Base-by-base conservation (phyloP, 2,329 filamentous ascomycete genomes). In the Rutstroemia sydowiana region DNA sequence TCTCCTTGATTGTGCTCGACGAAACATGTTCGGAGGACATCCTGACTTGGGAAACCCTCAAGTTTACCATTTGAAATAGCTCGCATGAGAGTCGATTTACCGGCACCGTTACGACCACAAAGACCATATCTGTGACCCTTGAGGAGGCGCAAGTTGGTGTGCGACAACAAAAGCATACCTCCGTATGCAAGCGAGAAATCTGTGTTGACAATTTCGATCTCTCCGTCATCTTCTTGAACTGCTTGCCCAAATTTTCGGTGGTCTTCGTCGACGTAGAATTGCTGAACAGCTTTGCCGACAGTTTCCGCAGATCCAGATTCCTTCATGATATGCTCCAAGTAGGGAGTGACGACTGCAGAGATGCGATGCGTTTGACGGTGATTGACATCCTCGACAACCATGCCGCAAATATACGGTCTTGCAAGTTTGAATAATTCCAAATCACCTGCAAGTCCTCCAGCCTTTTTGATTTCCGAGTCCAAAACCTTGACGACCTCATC, bases 1-100 rank as follows among this genome's bases (percentile, higher is more conserved):
- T 97, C 93, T 51, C 93, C 93, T 72, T 98, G 92, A 73, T 97
- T 97, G 76, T 98, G 93, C 75, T 98, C 93, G 40, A 98, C 93
- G 66, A 97, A 98, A 73, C 92, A 97, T 10, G 92, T 97, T 63
- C 88, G 87, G 63, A 98, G 83, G 54, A 91, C 85, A 59, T 96
- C 90, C 68, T 93, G 90, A 14, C 89, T 77, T 34, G 93, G 93
- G 74, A 98, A 98, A 8, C 93, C 93, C 71, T 98, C 93, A 3
- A 98, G 79, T 77, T 98, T 98, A 66, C 91, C 92, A 54, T 86
- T 86, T 46, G 93, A 88, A 64, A 98, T 98, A 68, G 87, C 90
- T 68, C 89, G 88, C 93, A 98, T 97, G 53, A 98, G 79, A 1
- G 93, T 98, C n/a, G 93, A 97, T 75, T 98, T 98, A 66, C 93